phyloP scores from a whole-genome alignment of 305 asterid genomes.

The Fraxinus paxiana region DNA sequence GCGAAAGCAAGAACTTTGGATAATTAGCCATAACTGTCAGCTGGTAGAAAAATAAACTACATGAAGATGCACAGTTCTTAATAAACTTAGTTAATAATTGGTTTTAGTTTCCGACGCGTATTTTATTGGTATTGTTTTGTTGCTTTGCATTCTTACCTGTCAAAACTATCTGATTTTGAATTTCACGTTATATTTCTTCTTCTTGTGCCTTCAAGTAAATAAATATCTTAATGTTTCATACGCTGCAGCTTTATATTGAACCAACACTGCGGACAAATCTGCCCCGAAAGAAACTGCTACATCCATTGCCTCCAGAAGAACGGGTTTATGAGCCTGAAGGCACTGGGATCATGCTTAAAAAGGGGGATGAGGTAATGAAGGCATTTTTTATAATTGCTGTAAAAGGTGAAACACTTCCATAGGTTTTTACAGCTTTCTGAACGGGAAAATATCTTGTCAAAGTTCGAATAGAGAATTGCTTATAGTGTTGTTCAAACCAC shows the following conservation, averaged over 20 bases:
- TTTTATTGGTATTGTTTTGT: not conserved
- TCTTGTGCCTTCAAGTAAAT: not conserved
- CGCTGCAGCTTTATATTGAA: constrained; percentile 68
- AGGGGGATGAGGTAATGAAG: constrained; percentile 80
- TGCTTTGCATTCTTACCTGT: not conserved
- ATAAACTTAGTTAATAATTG: not conserved
- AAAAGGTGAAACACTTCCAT: not conserved
- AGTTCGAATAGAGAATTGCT: not conserved
- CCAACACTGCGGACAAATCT: constrained; percentile 68
- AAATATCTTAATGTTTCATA: not conserved
- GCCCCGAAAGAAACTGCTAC: constrained; percentile 62
- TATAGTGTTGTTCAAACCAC: not conserved
- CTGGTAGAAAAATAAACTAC: not conserved
- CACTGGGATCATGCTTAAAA: constrained; percentile 58
- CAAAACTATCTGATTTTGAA: not conserved
- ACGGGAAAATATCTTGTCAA: not conserved
- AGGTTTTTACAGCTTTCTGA: not conserved
- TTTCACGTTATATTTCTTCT: constrained; percentile 14
- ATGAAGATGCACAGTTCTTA: not conserved
- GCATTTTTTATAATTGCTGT: not conserved
- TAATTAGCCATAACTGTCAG: not conserved
- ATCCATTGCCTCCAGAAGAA: constrained; percentile 63
- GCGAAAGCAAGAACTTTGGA: not conserved
- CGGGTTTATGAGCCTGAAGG: constrained; percentile 52
- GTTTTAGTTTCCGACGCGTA: not conserved